Conservation (phyloP, 306 rosid genomes). For the Carpinus fangiana region DNA sequence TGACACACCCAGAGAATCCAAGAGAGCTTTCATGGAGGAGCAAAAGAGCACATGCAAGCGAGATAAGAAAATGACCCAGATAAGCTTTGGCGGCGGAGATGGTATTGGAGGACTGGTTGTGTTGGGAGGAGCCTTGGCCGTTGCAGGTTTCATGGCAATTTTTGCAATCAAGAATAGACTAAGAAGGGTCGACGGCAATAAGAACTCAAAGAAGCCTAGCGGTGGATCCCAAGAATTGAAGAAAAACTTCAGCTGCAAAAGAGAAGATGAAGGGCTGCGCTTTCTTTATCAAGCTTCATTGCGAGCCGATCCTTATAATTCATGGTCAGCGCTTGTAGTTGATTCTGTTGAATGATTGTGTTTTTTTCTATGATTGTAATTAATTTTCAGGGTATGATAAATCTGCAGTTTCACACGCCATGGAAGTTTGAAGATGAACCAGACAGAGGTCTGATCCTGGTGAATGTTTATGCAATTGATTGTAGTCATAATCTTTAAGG, state of each 20-base stretch:
- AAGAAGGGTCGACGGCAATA: not conserved
- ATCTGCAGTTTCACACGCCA: conserved; percentile 7
- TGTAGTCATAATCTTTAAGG: not conserved
- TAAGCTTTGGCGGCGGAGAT: conserved; percentile 24
- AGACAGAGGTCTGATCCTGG: conserved; percentile 26
- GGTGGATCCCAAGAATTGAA: not conserved
- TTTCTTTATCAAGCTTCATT: conserved; percentile 25
- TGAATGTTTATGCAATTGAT: not conserved
- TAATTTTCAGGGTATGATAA: not conserved
- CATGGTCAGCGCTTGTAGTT: conserved; percentile 5
- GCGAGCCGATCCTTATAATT: not conserved
- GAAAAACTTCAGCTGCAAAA: not conserved
- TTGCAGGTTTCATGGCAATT: conserved; percentile 30
- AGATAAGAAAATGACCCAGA: conserved; percentile 25
- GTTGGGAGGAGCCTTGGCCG: conserved; percentile 49
- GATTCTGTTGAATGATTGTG: not conserved
- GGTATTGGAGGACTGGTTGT: conserved; percentile 40
- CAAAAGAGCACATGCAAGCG: conserved; percentile 8
- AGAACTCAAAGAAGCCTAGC: not conserved
- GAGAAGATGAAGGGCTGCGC: conserved; percentile 19
- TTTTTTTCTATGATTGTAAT: not conserved
- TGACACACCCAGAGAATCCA: not conserved
- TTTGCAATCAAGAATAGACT: conserved; percentile 22
- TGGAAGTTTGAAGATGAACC: conserved; percentile 15
- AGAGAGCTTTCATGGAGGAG: conserved; percentile 7